Percentiles rank a stretch among this genome's conserved stretches.
Evolutionary conservation across 306 rosid species (phyloP).

Genomic region (Nissolia schottii): DNA sequence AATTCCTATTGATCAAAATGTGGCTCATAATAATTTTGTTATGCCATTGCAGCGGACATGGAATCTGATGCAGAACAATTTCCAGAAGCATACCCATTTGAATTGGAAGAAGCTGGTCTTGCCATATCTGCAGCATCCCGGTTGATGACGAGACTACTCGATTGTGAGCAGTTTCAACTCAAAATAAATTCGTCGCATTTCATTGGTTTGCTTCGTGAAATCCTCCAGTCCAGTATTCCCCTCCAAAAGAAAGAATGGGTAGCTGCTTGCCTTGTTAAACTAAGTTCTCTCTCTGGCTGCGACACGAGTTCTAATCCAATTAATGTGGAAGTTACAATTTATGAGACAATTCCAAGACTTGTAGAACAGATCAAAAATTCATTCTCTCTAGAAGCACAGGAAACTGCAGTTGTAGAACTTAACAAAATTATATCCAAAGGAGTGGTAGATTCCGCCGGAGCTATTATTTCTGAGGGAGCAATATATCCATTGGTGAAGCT

Average conservation of each 20-base stretch:
- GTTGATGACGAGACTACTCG: conserved; percentile 61
- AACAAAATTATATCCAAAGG: conserved; percentile 81
- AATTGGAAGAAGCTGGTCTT: conserved; percentile 84
- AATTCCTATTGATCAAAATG: not conserved
- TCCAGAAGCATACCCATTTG: conserved; percentile 54
- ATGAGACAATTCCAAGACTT: conserved; percentile 82
- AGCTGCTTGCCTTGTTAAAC: conserved; percentile 75
- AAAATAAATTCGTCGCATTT: conserved; percentile 48
- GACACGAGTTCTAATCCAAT: conserved; percentile 38
- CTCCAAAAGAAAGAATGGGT: conserved; percentile 72
- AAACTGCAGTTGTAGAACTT: conserved; percentile 68
- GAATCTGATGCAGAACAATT: conserved; percentile 56
- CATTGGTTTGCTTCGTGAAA: conserved; percentile 49
- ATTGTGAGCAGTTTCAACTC: conserved; percentile 37
- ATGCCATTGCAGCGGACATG: conserved; percentile 19
- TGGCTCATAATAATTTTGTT: conserved; percentile 6
- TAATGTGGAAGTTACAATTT: conserved; percentile 66
- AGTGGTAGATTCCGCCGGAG: conserved; percentile 51
- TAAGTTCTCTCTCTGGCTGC: conserved; percentile 55
- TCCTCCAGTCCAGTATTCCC: conserved; percentile 65
- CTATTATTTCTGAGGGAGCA: conserved; percentile 59
- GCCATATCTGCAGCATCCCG: conserved; percentile 85
- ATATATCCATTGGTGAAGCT: conserved; percentile 59
- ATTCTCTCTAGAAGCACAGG: conserved; percentile 49
- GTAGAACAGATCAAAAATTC: conserved; percentile 62